Evolutionary conservation across 805 yeast species (phyloP).

Genomic region (Nakazawaea molendinolei): DNA sequence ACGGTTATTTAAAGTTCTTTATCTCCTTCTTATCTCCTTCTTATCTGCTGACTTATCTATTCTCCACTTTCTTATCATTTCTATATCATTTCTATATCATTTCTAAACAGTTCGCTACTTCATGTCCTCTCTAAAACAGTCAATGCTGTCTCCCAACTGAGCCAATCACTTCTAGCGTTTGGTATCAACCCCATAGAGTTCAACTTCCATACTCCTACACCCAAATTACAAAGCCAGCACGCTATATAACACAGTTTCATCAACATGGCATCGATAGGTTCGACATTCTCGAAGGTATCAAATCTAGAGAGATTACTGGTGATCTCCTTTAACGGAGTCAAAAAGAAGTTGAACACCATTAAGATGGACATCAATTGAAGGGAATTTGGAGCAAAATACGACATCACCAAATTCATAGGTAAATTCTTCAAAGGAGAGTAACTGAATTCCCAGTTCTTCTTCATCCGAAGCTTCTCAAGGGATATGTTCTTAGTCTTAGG

Average conservation of each 20-base stretch:
- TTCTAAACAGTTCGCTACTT: background rate
- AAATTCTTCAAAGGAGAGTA: conserved; percentile 70
- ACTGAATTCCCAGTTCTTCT: conserved; percentile 86
- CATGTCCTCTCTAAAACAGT: conserved; percentile 16
- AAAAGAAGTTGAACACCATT: conserved; percentile 79
- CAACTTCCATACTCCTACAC: conserved; percentile 79
- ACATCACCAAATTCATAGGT: conserved; percentile 89
- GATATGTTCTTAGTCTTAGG: conserved; percentile 11
- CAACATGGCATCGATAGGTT: conserved; percentile 16
- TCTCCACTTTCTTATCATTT: background rate
- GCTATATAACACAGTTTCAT: conserved; percentile 22
- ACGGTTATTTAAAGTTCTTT: too few relatives aligned
- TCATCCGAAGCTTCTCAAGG: conserved; percentile 35
- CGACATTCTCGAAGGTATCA: conserved; percentile 14
- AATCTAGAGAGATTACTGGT: conserved; percentile 52
- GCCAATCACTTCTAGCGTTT: conserved; percentile 83
- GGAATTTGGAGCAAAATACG: conserved; percentile 88
- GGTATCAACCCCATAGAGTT: conserved; percentile 89
- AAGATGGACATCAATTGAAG: conserved; percentile 86
- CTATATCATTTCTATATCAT: background rate
- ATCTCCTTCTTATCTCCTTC: background rate
- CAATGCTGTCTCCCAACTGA: conserved; percentile 65
- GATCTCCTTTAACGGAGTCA: conserved; percentile 72
- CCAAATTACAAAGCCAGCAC: conserved; percentile 49
- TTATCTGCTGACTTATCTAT: too few relatives aligned